These are phyloP conservation scores for Rhodotorula toruloides DNA, from an alignment of 768 basidiomycete species.

Conservation along the genomic window DNA sequence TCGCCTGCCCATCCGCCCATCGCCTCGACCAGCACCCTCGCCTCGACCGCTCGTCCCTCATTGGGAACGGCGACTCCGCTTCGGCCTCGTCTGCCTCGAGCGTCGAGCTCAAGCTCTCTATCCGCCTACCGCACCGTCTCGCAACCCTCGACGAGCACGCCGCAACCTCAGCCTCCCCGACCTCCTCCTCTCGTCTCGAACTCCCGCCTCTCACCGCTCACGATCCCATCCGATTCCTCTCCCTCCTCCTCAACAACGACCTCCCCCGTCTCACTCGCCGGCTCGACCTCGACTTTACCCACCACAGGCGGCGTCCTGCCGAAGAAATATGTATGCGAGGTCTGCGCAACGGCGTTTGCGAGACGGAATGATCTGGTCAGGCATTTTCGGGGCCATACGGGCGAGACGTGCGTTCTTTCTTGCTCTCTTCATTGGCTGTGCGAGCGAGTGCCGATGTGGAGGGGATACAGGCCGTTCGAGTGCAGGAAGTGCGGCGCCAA, in stretches of 20 bases:
- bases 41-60: too few relatives aligned
- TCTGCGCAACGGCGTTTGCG: neutral
- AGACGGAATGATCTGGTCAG: conserved; percentile 3
- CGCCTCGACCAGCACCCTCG: too few relatives aligned
- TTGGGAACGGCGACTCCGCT: too few relatives aligned
- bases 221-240: too few relatives aligned
- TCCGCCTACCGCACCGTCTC: too few relatives aligned
- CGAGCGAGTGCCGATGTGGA: neutral
- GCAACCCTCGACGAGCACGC: too few relatives aligned
- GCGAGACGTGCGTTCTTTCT: conserved; percentile 7
- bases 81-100: too few relatives aligned
- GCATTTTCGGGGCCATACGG: conserved; percentile 1
- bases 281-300: neutral
- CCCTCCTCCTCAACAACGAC: neutral
- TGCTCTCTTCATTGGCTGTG: neutral
- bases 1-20: too few relatives aligned
- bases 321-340: neutral
- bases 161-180: too few relatives aligned
- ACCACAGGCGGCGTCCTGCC: neutral
- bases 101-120: too few relatives aligned
- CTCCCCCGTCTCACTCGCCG: neutral
- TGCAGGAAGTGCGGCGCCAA: neutral
- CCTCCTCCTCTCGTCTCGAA: neutral
- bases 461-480: neutral
- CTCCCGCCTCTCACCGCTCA: too few relatives aligned